Evolutionary conservation across 164 flowering plant species (phyloP).

Genomic region (Echeveria elegans): DNA sequence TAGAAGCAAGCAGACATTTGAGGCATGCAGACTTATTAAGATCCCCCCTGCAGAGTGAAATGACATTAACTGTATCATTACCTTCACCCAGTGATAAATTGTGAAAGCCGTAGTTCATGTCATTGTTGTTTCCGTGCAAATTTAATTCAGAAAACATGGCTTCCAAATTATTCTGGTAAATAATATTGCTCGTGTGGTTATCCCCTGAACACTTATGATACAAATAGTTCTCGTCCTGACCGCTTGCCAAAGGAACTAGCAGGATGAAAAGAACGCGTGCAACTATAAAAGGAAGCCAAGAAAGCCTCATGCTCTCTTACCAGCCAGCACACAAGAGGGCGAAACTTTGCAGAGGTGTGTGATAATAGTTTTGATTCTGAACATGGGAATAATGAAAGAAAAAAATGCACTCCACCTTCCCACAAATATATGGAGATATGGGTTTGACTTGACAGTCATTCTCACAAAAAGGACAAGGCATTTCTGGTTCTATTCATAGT

Average conservation of each 20-base stretch:
- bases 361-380: no score
- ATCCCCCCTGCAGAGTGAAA: constrained; percentile 30
- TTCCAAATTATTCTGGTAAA: constrained; percentile 18
- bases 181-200: constrained; percentile 10
- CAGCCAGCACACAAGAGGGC: not conserved
- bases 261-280: not conserved
- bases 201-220: not conserved
- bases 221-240: not conserved
- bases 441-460: no score
- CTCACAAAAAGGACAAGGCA: no score
- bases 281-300: not conserved
- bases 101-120: constrained; percentile 13
- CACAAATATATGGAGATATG: no score
- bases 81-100: constrained; percentile 15
- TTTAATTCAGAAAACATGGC: not conserved
- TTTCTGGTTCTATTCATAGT: no score
- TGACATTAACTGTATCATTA: constrained; percentile 18
- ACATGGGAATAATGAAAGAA: no score
- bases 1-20: constrained; percentile 14
- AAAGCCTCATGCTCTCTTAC: not conserved
- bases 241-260: not conserved
- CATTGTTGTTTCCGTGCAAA: no score
- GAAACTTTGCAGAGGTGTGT: not conserved
- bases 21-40: constrained; percentile 9
- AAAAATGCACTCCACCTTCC: no score